These are phyloP conservation scores for Pyrus betulifolia DNA, from an alignment of 306 rosid genomes.

Conservation along the genomic window DNA sequence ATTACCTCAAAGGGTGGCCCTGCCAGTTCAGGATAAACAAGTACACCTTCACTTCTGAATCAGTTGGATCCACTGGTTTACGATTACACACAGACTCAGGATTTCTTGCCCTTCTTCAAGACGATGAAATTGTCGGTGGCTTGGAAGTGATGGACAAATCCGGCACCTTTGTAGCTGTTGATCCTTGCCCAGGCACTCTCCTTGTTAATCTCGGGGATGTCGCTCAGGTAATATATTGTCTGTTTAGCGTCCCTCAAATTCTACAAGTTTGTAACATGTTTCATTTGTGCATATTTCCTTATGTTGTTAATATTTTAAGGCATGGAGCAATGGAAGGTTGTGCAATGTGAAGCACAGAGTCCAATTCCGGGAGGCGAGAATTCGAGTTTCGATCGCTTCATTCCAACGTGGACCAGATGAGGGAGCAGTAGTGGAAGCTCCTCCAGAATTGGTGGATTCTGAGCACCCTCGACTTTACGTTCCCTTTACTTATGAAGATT, in stretches of 20 bases:
- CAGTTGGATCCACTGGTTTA: slow-evolving; percentile 34
- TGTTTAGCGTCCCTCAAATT: too few relatives aligned
- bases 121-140: slow-evolving; percentile 60
- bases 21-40: slow-evolving; percentile 56
- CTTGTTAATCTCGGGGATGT: slow-evolving; percentile 49
- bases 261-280: too few relatives aligned
- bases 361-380: slow-evolving; percentile 34
- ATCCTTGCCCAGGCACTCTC: slow-evolving; percentile 41
- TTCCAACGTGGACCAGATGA: slow-evolving; percentile 38
- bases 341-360: slow-evolving; percentile 47
- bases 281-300: not conserved
- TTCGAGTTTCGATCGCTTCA: slow-evolving; percentile 40
- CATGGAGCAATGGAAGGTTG: slow-evolving; percentile 63
- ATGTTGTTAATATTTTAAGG: too few relatives aligned
- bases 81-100: slow-evolving; percentile 47
- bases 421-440: slow-evolving; percentile 18
- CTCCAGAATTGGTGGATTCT: too few relatives aligned
- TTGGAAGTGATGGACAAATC: slow-evolving; percentile 41
- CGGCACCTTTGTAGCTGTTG: slow-evolving; percentile 28
- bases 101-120: slow-evolving; percentile 55
- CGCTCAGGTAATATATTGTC: slow-evolving; percentile 25
- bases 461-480: too few relatives aligned
- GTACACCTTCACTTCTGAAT: slow-evolving; percentile 43
- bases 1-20: slow-evolving; percentile 35
- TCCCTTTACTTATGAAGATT: slow-evolving; percentile 21